These are phyloP conservation scores for Mikania micrantha DNA, from an alignment of 129 eudicot species.

Conservation along the genomic window DNA sequence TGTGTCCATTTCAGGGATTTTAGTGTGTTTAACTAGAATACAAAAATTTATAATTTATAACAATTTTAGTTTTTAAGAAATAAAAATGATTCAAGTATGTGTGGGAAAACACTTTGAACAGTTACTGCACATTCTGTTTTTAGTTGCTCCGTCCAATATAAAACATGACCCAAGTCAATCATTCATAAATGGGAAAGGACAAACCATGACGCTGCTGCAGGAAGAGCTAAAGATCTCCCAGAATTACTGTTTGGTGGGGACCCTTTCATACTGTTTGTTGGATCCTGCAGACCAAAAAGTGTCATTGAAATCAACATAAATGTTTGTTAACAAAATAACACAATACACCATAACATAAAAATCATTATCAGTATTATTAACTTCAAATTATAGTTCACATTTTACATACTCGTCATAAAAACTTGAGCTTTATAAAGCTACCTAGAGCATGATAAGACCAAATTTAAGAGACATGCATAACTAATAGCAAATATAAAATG, in stretches of 20 bases:
- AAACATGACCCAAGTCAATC: not conserved
- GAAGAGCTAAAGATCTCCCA: slow-evolving; percentile 79
- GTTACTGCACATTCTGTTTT: not conserved
- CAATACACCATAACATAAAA: not conserved
- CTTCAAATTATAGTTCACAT: not conserved
- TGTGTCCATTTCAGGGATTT: not conserved
- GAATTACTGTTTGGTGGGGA: slow-evolving; percentile 92
- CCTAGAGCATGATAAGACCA: not conserved
- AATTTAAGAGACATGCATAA: not conserved
- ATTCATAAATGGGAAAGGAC: not conserved
- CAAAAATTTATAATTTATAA: not conserved
- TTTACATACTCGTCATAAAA: not conserved
- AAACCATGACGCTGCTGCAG: slow-evolving; percentile 95
- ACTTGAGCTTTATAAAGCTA: not conserved
- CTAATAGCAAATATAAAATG: not conserved
- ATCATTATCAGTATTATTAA: not conserved
- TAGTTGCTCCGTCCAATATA: not conserved
- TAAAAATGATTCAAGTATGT: not conserved
- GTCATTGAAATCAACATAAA: slow-evolving; percentile 2
- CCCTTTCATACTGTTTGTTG: slow-evolving; percentile 36
- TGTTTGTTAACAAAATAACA: not conserved
- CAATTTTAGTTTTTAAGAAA: not conserved
- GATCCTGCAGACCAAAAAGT: slow-evolving; percentile 37
- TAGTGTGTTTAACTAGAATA: not conserved
- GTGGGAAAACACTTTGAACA: not conserved